Evolutionary conservation across 441 rosid genomes (phyloP).

Genomic region (Corymbia calophylla): DNA sequence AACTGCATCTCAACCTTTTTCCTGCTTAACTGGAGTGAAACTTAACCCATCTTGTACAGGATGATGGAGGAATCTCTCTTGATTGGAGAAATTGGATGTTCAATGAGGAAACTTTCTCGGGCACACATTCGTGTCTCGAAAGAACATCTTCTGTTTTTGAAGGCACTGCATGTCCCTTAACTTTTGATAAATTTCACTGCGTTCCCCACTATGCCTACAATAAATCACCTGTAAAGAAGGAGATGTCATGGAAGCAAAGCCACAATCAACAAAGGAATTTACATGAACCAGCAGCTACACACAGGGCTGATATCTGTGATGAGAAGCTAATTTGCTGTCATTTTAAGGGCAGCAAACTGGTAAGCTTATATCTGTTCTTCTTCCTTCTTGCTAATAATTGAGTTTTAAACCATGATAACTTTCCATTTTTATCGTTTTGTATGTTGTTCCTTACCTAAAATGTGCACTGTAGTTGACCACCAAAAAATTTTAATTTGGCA

Average conservation of each 20-base stretch:
- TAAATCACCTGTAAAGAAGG: slow-evolving; percentile 16
- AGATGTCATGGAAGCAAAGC: slow-evolving; percentile 10
- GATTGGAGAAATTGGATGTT: slow-evolving; percentile 81
- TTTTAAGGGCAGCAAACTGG: slow-evolving; percentile 21
- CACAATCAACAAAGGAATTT: slow-evolving; percentile 19
- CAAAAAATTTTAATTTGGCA: slow-evolving; percentile 6
- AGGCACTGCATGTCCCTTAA: slow-evolving; percentile 24
- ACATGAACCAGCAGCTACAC: slow-evolving; percentile 18
- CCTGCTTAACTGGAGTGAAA: not conserved
- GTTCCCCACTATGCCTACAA: slow-evolving; percentile 1
- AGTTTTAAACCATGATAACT: not conserved
- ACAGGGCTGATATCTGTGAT: slow-evolving; percentile 17
- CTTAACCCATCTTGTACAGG: slow-evolving; percentile 5
- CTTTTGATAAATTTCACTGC: slow-evolving; percentile 26
- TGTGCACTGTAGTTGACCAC: not conserved
- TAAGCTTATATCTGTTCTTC: slow-evolving; percentile 8
- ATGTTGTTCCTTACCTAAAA: not conserved
- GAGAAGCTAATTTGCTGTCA: slow-evolving; percentile 20
- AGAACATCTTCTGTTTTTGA: slow-evolving; percentile 21
- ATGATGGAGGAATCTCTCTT: slow-evolving; percentile 39
- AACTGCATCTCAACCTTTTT: not conserved
- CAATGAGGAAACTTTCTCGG: slow-evolving; percentile 22
- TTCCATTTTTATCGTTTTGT: not conserved
- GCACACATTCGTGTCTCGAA: slow-evolving; percentile 8
- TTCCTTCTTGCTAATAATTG: not conserved